A percentile compares a stretch with the other conserved stretches of the same genome.
Evolutionary conservation across 2,329 filamentous ascomycete species (phyloP).

Genomic region (Pseudofabraea citricarpa): DNA sequence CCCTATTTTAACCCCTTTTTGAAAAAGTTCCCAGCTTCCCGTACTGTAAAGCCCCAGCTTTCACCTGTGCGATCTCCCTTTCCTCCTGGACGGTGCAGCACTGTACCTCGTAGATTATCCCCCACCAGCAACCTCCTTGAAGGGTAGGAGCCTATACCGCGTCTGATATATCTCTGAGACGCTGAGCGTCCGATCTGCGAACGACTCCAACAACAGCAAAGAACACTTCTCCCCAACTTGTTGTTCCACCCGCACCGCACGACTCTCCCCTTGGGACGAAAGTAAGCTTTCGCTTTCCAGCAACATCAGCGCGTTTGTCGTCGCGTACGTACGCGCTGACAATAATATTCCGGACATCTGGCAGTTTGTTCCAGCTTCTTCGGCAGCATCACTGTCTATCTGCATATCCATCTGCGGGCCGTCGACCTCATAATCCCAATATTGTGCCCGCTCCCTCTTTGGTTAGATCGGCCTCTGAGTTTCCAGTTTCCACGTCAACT

Average conservation of each 20-base stretch:
- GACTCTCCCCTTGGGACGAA: neutral
- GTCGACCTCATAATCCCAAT: too few relatives aligned
- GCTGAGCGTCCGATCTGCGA: conserved; percentile 12
- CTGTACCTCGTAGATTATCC: too few relatives aligned
- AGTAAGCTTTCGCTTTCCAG: neutral
- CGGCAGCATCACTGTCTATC: neutral
- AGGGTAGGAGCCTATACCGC: too few relatives aligned
- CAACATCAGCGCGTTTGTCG: conserved; percentile 1
- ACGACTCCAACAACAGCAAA: neutral
- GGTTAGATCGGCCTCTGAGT: too few relatives aligned
- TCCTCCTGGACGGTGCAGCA: too few relatives aligned
- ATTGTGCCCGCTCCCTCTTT: too few relatives aligned
- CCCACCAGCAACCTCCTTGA: too few relatives aligned
- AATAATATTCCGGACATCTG: conserved; percentile 1
- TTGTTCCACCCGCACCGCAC: neutral
- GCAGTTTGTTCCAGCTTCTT: neutral
- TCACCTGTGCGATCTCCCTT: too few relatives aligned
- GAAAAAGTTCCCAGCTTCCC: too few relatives aligned
- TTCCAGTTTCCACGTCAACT: neutral
- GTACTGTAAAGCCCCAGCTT: too few relatives aligned
- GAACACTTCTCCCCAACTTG: neutral
- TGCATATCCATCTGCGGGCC: neutral
- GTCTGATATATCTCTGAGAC: conserved; percentile 19
- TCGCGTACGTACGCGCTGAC: neutral
- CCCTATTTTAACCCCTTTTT: too few relatives aligned